Base-by-base conservation (phyloP, 164 flowering plant species). In the Litsea cubeba region DNA sequence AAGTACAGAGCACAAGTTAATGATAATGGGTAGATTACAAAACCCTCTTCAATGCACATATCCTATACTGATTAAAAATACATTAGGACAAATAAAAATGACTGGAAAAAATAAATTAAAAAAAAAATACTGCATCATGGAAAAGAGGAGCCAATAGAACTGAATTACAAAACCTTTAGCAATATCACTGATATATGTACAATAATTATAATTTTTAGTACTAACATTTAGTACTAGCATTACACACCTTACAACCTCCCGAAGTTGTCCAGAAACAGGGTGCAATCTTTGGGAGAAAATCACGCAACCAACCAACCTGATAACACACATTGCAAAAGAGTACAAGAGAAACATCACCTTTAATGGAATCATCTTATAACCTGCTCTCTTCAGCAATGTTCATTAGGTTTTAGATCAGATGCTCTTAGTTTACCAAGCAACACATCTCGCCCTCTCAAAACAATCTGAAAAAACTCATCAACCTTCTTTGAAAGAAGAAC, bases 391-490 rank as follows among this genome's bases (percentile, higher is more conserved):
- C 78, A 5, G 49, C 74, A 30, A 79, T 80, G n/a, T 70, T 75
- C 68, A 25, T 76, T 81, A 30, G 49, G 30, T 40, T 35, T 64
- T 2, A 71, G 49, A 69, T 77, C 80, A 57, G 87, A 51, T 12
- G 74, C 81, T 78, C 98, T 87, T 6, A 95, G 82, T 72, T 84
- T 90, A 76, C 85, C 72, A 65, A 95, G 94, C 85, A 93, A 83
- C 28, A 90, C 89, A 84, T 93, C 94, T 62, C 99, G 94, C n/a
- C 99, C 95, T 1, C 80, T 66, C 63, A 95, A 78, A 76, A 93
- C 85, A 73, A 88, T 85, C 62, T 90, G 90, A 85, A 95, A 95
- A 79, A 90, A 93, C 20, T 83, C 69, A 67, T 93, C 96, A 14
- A 91, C 95, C 74, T 85, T 86, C 77, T 88, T 88, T 0, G 87